Evolutionary conservation across 2,329 filamentous ascomycete species (phyloP).

Genomic region (Ophiosphaerella herpotricha): DNA sequence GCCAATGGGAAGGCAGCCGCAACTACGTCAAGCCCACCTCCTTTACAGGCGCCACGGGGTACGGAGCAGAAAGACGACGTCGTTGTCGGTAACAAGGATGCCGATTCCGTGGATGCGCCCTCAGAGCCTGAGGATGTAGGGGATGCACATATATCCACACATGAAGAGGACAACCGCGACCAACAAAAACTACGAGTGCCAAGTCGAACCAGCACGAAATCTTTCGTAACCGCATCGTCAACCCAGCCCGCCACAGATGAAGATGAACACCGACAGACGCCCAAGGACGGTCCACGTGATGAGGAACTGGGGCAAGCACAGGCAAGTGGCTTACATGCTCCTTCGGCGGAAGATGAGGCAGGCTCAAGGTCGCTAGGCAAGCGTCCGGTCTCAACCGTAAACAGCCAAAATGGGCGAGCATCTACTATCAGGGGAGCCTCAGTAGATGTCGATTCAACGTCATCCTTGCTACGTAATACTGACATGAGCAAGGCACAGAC

Average conservation of each 20-base stretch:
- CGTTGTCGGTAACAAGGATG: slow-evolving; percentile 19
- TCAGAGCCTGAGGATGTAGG: slow-evolving; percentile 40
- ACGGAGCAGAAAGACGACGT: slow-evolving; percentile 30
- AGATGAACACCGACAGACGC: slow-evolving; percentile 5
- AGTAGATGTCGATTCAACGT: slow-evolving; percentile 44
- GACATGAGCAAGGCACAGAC: slow-evolving; percentile 37
- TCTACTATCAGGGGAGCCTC: slow-evolving; percentile 34
- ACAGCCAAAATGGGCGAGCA: slow-evolving; percentile 31
- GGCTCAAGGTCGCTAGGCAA: slow-evolving; percentile 28
- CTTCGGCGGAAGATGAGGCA: slow-evolving; percentile 19
- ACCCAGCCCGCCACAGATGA: slow-evolving; percentile 11
- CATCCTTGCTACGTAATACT: slow-evolving; percentile 43
- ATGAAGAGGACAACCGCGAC: slow-evolving; percentile 19
- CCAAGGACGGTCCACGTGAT: slow-evolving; percentile 5
- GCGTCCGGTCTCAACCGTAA: slow-evolving; percentile 33
- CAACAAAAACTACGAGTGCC: slow-evolving; percentile 9
- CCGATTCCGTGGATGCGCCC: slow-evolving; percentile 33
- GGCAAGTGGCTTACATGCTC: slow-evolving; percentile 39
- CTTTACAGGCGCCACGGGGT: slow-evolving; percentile 36
- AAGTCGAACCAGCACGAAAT: slow-evolving; percentile 36
- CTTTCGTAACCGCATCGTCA: slow-evolving; percentile 40
- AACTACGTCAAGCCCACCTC: slow-evolving; percentile 29
- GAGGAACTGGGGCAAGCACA: slow-evolving; percentile 26
- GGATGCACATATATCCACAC: slow-evolving; percentile 20
- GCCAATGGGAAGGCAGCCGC: slow-evolving; percentile 21